Percentiles rank a stretch among this genome's conserved stretches.
phyloP scores from a whole-genome alignment of 768 basidiomycete genomes.

The Phaffia tasmanica region DNA sequence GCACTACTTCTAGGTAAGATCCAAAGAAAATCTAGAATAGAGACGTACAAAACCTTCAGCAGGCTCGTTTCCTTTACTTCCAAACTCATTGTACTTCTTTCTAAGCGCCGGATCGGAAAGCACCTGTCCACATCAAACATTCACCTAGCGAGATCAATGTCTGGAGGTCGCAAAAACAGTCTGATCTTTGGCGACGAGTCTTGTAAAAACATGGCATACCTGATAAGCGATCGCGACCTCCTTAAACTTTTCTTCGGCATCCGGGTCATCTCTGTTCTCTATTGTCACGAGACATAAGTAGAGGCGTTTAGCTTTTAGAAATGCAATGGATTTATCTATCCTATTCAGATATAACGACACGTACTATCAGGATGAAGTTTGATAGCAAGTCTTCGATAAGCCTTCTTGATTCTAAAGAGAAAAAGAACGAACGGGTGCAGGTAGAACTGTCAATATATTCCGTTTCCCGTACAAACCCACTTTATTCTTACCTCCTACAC shows the following conservation, averaged over 20 bases:
- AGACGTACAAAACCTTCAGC: conserved; percentile 14
- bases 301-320: too few species aligned
- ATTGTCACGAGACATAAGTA: neutral
- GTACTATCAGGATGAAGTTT: conserved; percentile 25
- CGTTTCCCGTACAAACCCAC: neutral
- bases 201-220: neutral
- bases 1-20: neutral
- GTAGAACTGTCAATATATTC: neutral
- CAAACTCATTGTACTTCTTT: conserved; percentile 26
- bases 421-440: neutral
- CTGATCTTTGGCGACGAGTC: neutral
- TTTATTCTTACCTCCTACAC: neutral
- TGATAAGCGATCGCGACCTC: conserved; percentile 22
- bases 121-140: neutral
- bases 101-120: conserved; percentile 18
- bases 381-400: conserved; percentile 25
- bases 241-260: conserved; percentile 25
- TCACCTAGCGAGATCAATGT: too few species aligned
- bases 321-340: too few species aligned
- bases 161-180: neutral
- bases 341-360: neutral
- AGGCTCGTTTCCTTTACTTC: conserved; percentile 3
- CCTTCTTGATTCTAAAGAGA: conserved; percentile 24
- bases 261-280: conserved; percentile 20
- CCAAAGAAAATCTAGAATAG: too few species aligned